Percentiles rank a stretch among this genome's conserved stretches.
Evolutionary conservation across 2,329 filamentous ascomycete genomes (phyloP).

Genomic region (Pseudogymnoascus sp.): DNA sequence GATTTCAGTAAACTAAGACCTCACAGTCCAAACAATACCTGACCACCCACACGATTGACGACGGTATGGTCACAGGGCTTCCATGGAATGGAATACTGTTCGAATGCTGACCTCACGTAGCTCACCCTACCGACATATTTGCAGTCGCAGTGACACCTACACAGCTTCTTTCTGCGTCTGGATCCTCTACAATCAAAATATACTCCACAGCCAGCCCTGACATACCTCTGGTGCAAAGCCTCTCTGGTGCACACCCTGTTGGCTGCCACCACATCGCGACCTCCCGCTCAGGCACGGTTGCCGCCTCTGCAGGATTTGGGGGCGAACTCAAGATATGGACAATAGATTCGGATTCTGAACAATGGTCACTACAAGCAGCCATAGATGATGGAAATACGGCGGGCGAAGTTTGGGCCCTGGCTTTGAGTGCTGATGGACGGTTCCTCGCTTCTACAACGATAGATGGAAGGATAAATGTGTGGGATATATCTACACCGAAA

Average conservation of each 20-base stretch:
- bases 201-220: constrained; percentile 66
- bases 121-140: constrained; percentile 80
- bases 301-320: constrained; percentile 80
- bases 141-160: constrained; percentile 68
- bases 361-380: constrained; percentile 45
- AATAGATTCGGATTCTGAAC: constrained; percentile 47
- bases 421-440: constrained; percentile 74
- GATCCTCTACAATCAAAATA: constrained; percentile 73
- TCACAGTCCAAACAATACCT: constrained; percentile 96
- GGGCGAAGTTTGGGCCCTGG: constrained; percentile 79
- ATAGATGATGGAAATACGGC: constrained; percentile 49
- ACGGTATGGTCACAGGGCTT: constrained; percentile 50
- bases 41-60: constrained; percentile 81
- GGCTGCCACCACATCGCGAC: constrained; percentile 87
- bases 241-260: constrained; percentile 73
- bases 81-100: constrained; percentile 15
- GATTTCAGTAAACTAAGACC: constrained; percentile 15
- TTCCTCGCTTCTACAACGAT: constrained; percentile 83
- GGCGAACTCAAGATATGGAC: constrained; percentile 84
- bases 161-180: constrained; percentile 75
- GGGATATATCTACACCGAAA: constrained; percentile 47
- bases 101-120: constrained; percentile 38
- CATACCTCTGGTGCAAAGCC: constrained; percentile 72
- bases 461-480: constrained; percentile 83
- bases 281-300: constrained; percentile 59